Evolutionary conservation across 1,284 basidiomycete genomes (phyloP), one percentile per base, ranked within the genome.

Genomic region (Cutaneotrichosporon cavernicola): DNA sequence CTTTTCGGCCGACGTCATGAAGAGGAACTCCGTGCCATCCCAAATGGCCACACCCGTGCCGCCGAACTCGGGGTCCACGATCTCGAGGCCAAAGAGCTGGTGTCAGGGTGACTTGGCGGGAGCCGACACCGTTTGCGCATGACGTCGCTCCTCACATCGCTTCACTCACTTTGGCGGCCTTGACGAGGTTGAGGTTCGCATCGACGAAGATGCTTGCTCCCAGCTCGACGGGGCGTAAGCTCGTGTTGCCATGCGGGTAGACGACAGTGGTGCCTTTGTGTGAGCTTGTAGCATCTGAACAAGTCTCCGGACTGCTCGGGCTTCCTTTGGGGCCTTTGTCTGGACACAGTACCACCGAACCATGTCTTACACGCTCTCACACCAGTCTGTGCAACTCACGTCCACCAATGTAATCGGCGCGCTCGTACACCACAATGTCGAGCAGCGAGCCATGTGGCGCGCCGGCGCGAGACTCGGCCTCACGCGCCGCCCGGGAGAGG

Each of bases 201-300:
- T 85, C 76, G 5, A 95, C 89, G 77, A 96, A 97, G 67, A 97
- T 90, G 50, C 89, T 91, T 0, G 89, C 96, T 1, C 96, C 96
- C 0, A 96, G 83, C 72, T 86, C 95, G 43, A 93, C 80, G 3
- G 89, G 86, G 32, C 84, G 82, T 26, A 88, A 81, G 11, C 79
- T 82, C 2, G 81, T 73, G 72, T 96, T 86, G 64, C 85, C 83
- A 76, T 95, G 88, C 2, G 94, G 92, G 69, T 89, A 84, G 0
- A 94, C 88, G 10, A 85, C 83, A 8, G 87, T 92, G 75, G 86
- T 89, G 58, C 91, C 90, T 91, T 30, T 30, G 49, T 46, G 43
- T 46, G 43, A 46, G 40, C 40, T 13, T 13, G 16, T 16, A 9
- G 26, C 10, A 2, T 43, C 40, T 4, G 36, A 13, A 13, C 36